phyloP scores from a whole-genome alignment of 805 yeast species.

The Zygoascus biomembranicola region DNA sequence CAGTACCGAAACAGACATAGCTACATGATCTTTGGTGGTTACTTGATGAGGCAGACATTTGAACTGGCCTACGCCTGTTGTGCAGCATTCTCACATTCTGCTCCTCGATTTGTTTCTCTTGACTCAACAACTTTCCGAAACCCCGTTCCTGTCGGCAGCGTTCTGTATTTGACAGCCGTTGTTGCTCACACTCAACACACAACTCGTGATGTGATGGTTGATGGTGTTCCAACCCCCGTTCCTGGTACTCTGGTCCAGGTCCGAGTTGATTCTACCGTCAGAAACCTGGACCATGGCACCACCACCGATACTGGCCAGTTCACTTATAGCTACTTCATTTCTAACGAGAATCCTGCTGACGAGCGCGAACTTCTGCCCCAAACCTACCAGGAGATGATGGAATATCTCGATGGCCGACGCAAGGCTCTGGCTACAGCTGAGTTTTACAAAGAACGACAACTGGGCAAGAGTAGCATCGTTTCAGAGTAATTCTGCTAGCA shows the following conservation, averaged over 20 bases:
- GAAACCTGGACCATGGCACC: conserved; percentile 52
- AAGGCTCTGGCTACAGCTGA: conserved; percentile 76
- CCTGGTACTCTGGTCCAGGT: conserved; percentile 81
- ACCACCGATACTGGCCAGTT: conserved; percentile 76
- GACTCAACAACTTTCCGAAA: conserved; percentile 88
- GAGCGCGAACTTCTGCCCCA: conserved; percentile 72
- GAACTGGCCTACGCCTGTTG: conserved; percentile 91
- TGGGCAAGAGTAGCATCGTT: conserved; percentile 13
- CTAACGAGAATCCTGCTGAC: conserved; percentile 16
- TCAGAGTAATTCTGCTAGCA: conserved; percentile 10
- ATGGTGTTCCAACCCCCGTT: conserved; percentile 13
- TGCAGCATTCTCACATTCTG: conserved; percentile 76
- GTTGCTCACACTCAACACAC: conserved; percentile 83
- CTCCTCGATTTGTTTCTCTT: conserved; percentile 81
- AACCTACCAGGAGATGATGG: conserved; percentile 88
- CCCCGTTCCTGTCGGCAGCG: conserved; percentile 95
- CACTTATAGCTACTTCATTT: conserved; percentile 78
- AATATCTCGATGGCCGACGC: conserved; percentile 82
- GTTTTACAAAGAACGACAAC: conserved; percentile 43
- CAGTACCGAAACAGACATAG: conserved; percentile 93
- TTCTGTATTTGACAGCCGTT: conserved; percentile 70
- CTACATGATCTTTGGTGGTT: conserved; percentile 93
- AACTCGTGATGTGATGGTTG: conserved; percentile 25
- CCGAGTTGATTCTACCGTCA: conserved; percentile 74
- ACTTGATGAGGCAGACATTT: conserved; percentile 82